Evolutionary conservation across 2,329 filamentous ascomycete species (phyloP).

Genomic region (Daldinia sp.): DNA sequence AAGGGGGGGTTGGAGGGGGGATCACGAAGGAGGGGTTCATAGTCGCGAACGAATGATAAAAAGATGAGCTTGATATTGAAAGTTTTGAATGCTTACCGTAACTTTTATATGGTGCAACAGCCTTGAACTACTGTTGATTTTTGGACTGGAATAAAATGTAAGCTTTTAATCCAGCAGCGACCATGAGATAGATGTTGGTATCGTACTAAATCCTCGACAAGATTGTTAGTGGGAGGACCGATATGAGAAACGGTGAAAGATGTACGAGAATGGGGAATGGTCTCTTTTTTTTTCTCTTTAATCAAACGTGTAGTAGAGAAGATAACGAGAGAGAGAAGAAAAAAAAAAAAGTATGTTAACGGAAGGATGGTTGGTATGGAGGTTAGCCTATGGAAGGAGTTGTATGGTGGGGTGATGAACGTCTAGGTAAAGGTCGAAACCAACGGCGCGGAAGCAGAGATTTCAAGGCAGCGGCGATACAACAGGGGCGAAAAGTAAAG

Average conservation of each 20-base stretch:
- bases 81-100: constrained; percentile 21
- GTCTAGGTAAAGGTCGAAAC: constrained; percentile 1
- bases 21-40: constrained; percentile 23
- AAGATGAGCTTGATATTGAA: constrained; percentile 13
- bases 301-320: constrained; percentile 3
- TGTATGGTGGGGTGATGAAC: constrained; percentile 10
- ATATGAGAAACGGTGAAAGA: constrained; percentile 3
- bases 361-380: constrained; percentile 5
- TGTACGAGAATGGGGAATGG: neutral
- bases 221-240: constrained; percentile 9
- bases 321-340: neutral
- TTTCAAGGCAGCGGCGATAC: constrained; percentile 11
- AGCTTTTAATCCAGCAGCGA: constrained; percentile 1
- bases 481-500: neutral
- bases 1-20: constrained; percentile 3
- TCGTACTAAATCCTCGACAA: neutral
- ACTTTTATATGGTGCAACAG: constrained; percentile 4
- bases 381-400: constrained; percentile 6
- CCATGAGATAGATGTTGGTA: neutral
- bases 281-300: neutral
- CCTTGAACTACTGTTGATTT: neutral
- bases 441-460: constrained; percentile 14
- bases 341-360: constrained; percentile 15
- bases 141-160: neutral
- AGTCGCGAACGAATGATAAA: constrained; percentile 14